Conservation (phyloP, 169 alveolate species). For the Eimeria necatrix region DNA sequence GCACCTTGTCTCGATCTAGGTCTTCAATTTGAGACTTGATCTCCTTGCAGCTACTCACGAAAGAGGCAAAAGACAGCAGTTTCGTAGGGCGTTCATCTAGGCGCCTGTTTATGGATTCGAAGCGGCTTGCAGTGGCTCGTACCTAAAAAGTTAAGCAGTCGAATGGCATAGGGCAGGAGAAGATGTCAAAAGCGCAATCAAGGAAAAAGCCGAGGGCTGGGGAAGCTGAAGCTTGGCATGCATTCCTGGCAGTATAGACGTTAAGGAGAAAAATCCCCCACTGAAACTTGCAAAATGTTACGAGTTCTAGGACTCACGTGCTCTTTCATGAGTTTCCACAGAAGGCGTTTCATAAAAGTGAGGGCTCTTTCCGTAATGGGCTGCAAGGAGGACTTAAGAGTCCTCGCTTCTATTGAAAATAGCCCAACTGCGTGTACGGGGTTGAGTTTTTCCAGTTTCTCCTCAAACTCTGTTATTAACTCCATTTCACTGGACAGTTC, state of each 20-base stretch:
- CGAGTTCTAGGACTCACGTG: constrained; percentile 37
- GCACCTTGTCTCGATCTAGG: constrained; percentile 66
- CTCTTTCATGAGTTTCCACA: constrained; percentile 78
- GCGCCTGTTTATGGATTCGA: constrained; percentile 67
- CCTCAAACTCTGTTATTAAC: constrained; percentile 75
- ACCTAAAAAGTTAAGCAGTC: constrained; percentile 10
- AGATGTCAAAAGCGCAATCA: no score
- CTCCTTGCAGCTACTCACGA: constrained; percentile 69
- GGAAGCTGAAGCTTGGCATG: neutral
- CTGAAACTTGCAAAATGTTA: no score
- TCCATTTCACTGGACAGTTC: constrained; percentile 78
- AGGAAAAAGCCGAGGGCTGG: no score
- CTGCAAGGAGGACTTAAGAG: constrained; percentile 58
- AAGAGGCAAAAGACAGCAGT: constrained; percentile 71
- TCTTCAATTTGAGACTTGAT: constrained; percentile 74
- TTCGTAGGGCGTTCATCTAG: constrained; percentile 76
- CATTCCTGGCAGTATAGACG: no score
- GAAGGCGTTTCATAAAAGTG: constrained; percentile 75
- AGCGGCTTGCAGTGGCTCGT: constrained; percentile 64
- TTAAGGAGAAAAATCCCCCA: no score
- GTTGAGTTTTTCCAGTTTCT: constrained; percentile 77
- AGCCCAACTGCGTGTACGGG: constrained; percentile 80
- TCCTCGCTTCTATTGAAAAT: constrained; percentile 76
- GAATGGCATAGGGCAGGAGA: no score
- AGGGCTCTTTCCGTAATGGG: constrained; percentile 79